Evolutionary conservation across 257 asterid genomes (phyloP).

Genomic region (Paraleonurus japonicus): DNA sequence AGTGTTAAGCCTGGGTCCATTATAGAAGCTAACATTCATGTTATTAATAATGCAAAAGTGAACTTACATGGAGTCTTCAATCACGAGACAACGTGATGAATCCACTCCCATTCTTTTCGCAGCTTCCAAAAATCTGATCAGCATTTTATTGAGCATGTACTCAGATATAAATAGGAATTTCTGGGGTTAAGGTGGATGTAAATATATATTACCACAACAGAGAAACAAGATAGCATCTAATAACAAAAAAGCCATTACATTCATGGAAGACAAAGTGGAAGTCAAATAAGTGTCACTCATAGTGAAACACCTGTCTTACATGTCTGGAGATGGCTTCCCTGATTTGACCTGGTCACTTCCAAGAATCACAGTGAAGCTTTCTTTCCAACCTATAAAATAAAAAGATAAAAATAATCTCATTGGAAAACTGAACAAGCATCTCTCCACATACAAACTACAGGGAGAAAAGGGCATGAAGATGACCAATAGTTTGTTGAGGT

Average conservation of each 20-base stretch:
- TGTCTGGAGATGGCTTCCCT: constrained; percentile 92
- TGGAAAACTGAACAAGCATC: neutral
- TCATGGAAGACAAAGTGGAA: constrained; percentile 6
- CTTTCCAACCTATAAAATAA: constrained; percentile 70
- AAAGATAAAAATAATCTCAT: neutral
- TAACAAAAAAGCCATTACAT: neutral
- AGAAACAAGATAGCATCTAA: constrained; percentile 3
- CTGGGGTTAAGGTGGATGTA: neutral
- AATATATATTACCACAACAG: neutral
- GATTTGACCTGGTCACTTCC: constrained; percentile 85
- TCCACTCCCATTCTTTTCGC: constrained; percentile 74
- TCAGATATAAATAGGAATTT: neutral
- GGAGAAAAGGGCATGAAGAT: neutral
- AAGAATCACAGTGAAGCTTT: constrained; percentile 61
- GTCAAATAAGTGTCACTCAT: neutral
- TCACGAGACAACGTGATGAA: constrained; percentile 70
- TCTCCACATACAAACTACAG: neutral
- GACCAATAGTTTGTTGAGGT: neutral
- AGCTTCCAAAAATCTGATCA: constrained; percentile 82
- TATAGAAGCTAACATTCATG: neutral
- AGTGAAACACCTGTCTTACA: constrained; percentile 46
- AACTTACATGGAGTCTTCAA: constrained; percentile 86
- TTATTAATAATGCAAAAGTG: neutral
- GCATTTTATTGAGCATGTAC: constrained; percentile 17
- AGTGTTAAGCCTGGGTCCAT: neutral